Evolutionary conservation across 306 rosid genomes (phyloP).

Genomic region (Boehmeria nivea): DNA sequence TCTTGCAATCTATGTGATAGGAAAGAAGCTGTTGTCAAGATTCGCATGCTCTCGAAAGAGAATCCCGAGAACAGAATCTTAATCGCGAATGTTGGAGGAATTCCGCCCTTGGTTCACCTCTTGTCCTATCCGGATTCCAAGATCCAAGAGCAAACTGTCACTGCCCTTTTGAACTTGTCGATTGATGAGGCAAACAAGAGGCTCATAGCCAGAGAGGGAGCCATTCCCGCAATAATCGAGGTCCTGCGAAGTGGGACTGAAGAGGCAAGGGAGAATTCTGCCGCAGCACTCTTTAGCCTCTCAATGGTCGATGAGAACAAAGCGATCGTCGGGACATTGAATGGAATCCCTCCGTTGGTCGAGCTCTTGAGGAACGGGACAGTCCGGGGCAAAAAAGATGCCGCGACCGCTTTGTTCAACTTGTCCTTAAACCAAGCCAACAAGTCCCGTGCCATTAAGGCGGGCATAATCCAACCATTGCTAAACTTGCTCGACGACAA

Average conservation of each 20-base stretch:
- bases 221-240: slow-evolving; percentile 70
- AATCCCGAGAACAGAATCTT: slow-evolving; percentile 61
- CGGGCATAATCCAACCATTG: slow-evolving; percentile 60
- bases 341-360: slow-evolving; percentile 68
- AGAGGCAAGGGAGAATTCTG: slow-evolving; percentile 78
- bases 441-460: slow-evolving; percentile 57
- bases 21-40: slow-evolving; percentile 60
- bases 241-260: slow-evolving; percentile 55
- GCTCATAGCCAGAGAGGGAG: slow-evolving; percentile 60
- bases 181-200: slow-evolving; percentile 74
- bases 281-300: slow-evolving; percentile 79
- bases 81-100: slow-evolving; percentile 70
- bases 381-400: slow-evolving; percentile 79
- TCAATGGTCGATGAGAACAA: slow-evolving; percentile 80
- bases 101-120: slow-evolving; percentile 60
- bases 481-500: slow-evolving; percentile 43
- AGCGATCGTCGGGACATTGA: slow-evolving; percentile 47
- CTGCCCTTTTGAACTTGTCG: slow-evolving; percentile 69
- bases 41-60: slow-evolving; percentile 74
- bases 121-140: slow-evolving; percentile 63
- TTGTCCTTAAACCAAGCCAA: slow-evolving; percentile 57
- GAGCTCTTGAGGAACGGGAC: slow-evolving; percentile 51
- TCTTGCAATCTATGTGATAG: slow-evolving; percentile 49
- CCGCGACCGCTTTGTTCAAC: slow-evolving; percentile 73
- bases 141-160: slow-evolving; percentile 77